These are phyloP conservation scores for Stephania yunnanensis DNA, from an alignment of 164 flowering plant genomes.

Conservation along the genomic window DNA sequence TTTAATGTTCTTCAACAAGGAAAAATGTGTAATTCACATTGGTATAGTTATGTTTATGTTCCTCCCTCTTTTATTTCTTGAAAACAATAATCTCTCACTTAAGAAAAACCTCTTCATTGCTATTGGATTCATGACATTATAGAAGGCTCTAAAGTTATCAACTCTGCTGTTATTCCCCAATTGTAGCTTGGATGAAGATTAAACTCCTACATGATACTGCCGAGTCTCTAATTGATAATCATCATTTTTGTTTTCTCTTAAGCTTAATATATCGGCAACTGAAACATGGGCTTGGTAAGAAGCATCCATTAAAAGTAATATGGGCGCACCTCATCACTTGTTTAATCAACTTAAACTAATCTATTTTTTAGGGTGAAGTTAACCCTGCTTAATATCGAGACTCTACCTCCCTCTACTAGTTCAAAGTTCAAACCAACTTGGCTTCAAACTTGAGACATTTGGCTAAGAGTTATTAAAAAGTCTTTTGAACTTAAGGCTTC, in stretches of 20 bases:
- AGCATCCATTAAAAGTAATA: slow-evolving; percentile 44
- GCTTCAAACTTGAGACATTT: no score
- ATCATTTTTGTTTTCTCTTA: slow-evolving; percentile 18
- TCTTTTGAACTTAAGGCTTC: no score
- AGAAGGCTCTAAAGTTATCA: slow-evolving; percentile 23
- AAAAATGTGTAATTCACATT: background rate
- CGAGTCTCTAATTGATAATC: background rate
- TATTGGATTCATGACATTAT: slow-evolving; percentile 33
- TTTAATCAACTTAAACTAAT: no score
- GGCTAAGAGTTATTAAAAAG: no score
- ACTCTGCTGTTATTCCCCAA: slow-evolving; percentile 26
- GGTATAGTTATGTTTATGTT: background rate
- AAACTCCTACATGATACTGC: slow-evolving; percentile 11
- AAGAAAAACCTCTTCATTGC: slow-evolving; percentile 64
- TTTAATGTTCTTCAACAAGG: background rate
- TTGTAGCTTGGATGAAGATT: slow-evolving; percentile 21
- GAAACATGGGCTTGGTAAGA: slow-evolving; percentile 26
- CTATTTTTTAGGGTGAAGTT: no score
- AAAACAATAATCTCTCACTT: slow-evolving; percentile 53
- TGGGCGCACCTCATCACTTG: background rate
- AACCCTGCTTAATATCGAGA: no score
- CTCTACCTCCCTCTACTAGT: no score
- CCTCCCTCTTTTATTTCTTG: slow-evolving; percentile 33
- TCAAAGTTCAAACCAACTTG: no score
- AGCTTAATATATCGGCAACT: slow-evolving; percentile 43